These are phyloP conservation scores for Russula compacta DNA, from an alignment of 768 basidiomycete genomes.

Conservation along the genomic window DNA sequence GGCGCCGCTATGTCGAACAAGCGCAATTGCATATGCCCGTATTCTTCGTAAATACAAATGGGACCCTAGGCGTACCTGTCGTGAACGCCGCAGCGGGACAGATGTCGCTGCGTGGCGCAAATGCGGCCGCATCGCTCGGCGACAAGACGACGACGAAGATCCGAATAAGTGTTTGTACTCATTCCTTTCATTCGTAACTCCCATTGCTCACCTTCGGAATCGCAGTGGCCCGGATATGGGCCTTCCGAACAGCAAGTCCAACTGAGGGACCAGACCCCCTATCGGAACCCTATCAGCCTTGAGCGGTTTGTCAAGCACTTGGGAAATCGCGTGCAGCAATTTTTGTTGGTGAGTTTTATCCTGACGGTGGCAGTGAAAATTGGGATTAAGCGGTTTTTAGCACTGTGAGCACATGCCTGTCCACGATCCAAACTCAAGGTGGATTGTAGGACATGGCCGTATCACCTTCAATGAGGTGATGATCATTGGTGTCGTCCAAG, in stretches of 20 bases:
- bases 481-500: constrained; percentile 15
- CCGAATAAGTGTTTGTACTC: constrained; percentile 8
- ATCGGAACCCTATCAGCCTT: not conserved
- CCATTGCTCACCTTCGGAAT: not conserved
- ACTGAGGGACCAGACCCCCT: not conserved
- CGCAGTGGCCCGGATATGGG: constrained; percentile 11
- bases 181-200: not conserved
- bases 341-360: not conserved
- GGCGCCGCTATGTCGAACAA: constrained; percentile 7
- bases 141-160: constrained; percentile 5
- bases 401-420: not conserved
- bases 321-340: constrained; percentile 5
- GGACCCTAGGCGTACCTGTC: constrained; percentile 8
- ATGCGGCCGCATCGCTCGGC: not conserved
- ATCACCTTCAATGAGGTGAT: constrained; percentile 12
- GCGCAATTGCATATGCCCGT: constrained; percentile 3
- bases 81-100: constrained; percentile 5
- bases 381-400: not conserved
- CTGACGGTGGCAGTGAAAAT: not conserved
- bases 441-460: not conserved
- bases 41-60: constrained; percentile 7
- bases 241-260: constrained; percentile 7
- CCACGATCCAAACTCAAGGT: not conserved
- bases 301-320: constrained; percentile 7
- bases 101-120: not conserved